phyloP scores from a whole-genome alignment of 2,329 filamentous ascomycete genomes.

The Aureobasidium pullulans region DNA sequence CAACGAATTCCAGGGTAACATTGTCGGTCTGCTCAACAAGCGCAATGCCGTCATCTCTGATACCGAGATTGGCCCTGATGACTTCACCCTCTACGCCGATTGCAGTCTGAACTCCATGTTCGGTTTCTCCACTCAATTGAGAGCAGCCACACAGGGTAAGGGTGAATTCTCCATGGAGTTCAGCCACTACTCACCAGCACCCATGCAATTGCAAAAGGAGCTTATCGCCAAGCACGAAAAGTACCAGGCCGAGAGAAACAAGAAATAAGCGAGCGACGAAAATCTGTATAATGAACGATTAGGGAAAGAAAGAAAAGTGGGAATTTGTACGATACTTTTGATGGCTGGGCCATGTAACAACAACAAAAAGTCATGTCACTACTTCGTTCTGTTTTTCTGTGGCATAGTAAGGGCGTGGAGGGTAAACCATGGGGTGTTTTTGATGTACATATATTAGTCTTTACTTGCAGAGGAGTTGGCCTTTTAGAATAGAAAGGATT shows the following conservation, averaged over 20 bases:
- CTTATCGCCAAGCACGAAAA: slow-evolving; percentile 62
- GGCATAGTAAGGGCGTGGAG: not conserved
- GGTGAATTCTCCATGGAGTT: slow-evolving; percentile 99
- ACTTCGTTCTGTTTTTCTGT: not conserved
- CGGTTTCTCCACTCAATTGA: slow-evolving; percentile 83
- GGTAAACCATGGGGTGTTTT: not conserved
- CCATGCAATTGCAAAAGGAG: slow-evolving; percentile 80
- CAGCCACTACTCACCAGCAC: slow-evolving; percentile 84
- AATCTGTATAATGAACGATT: too few species aligned
- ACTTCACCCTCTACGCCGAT: slow-evolving; percentile 87
- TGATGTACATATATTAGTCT: not conserved
- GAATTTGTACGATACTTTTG: slow-evolving; percentile 4
- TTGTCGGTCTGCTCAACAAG: slow-evolving; percentile 95
- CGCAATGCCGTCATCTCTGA: slow-evolving; percentile 90
- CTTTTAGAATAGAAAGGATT: not conserved
- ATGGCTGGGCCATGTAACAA: not conserved
- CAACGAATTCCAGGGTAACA: slow-evolving; percentile 93
- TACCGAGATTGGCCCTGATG: slow-evolving; percentile 86
- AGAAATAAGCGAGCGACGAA: too few species aligned
- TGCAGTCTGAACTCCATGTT: slow-evolving; percentile 97
- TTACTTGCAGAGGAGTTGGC: not conserved
- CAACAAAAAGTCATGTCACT: not conserved
- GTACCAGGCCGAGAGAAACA: slow-evolving; percentile 56
- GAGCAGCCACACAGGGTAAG: slow-evolving; percentile 94
- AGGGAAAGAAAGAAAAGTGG: too few species aligned